Evolutionary conservation across 495 filamentous ascomycete genomes (phyloP), one percentile per base, ranked within the genome.

Genomic region (Filosporella fistucella): DNA sequence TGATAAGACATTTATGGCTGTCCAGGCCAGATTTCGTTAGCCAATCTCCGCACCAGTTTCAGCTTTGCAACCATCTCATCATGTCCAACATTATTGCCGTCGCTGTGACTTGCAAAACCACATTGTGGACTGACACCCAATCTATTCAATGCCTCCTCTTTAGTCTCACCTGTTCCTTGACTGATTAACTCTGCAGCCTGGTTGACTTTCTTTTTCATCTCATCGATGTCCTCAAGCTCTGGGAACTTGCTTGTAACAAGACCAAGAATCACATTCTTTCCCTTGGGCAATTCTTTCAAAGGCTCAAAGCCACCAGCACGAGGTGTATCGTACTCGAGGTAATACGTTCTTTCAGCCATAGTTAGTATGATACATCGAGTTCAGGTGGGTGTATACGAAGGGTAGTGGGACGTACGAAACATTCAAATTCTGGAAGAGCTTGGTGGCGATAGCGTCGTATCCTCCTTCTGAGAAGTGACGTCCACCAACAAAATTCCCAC

Each of bases 311-410:
- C 82, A 13, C 88, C 87, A 10, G 84, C 75, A 3, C 86, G 76
- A 21, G 74, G 71, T 12, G 84, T 89, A 68, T 90, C 87, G 64
- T 89, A 91, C 63, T 91, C 87, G 44, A 91, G 80, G 61, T 88
- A 90, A 68, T 85, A 91, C 4, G 85, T 88, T 65, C 85, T 76
- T n/a, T n/a, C n/a, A n/a, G n/a, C n/a, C n/a, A n/a, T n/a, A n/a
- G n/a, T n/a, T n/a, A 20, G 28, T 30, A n/a, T 30, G 28, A 30
- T 30, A 30, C 28, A 30, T n/a, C 28, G n/a, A 30, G 28, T 30
- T 30, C n/a, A 30, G 28, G 28, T 30, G n/a, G 28, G 28, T 8
- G 28, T 30, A 30, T n/a, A n/a, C n/a, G n/a, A n/a, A n/a, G n/a
- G n/a, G n/a, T n/a, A n/a, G n/a, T n/a, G n/a, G n/a, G n/a, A n/a